Conservation (phyloP, 2,329 filamentous ascomycete genomes). For the Cadophora sp. region DNA sequence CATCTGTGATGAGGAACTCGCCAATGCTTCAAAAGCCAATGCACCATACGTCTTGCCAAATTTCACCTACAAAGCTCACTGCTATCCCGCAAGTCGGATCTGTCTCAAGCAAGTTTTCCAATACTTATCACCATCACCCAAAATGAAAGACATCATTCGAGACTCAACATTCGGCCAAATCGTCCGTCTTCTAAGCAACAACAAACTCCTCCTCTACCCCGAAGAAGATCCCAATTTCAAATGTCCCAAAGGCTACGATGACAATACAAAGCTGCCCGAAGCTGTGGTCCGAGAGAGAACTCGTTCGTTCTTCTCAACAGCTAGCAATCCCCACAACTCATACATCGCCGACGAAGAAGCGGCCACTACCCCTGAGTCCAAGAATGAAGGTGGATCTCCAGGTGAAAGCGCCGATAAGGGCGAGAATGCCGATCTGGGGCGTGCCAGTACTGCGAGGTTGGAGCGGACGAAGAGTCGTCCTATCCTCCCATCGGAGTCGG, state of each 20-base stretch:
- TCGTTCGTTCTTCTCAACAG: neutral
- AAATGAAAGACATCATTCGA: constrained; percentile 16
- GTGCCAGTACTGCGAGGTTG: neutral
- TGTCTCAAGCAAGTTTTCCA: no score
- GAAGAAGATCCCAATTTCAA: constrained; percentile 11
- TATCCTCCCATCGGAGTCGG: constrained; percentile 9
- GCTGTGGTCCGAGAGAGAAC: neutral
- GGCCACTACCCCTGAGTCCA: neutral
- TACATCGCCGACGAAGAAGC: neutral
- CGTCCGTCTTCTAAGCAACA: neutral
- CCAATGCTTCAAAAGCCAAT: neutral
- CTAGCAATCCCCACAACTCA: neutral
- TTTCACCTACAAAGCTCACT: no score
- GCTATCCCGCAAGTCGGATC: neutral
- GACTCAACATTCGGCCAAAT: constrained; percentile 17
- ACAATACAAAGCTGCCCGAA: constrained; percentile 9
- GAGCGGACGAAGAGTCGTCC: neutral
- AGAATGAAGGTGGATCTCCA: neutral
- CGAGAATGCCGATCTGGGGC: neutral
- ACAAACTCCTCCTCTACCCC: neutral
- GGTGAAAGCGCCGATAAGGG: neutral
- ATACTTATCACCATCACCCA: neutral
- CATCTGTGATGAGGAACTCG: neutral
- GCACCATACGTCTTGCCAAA: neutral
- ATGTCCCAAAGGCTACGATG: constrained; percentile 8